Base-by-base conservation (phyloP, 176 grass and related monocot species). In the Metroxylon sagu region DNA sequence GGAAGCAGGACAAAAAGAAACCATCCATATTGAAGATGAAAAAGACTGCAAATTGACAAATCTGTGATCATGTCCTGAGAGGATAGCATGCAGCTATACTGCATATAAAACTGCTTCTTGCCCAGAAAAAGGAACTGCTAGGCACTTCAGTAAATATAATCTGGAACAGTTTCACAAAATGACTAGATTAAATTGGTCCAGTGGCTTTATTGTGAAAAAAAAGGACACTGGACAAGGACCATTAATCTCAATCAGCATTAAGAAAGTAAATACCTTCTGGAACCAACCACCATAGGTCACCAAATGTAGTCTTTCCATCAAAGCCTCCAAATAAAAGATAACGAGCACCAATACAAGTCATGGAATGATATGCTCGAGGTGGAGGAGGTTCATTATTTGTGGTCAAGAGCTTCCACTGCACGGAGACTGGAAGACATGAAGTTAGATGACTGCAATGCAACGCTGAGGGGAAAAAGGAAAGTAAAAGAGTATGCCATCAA, bases 291-390 rank as follows among this genome's bases (percentile, higher is more conserved):
- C 92, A 96, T 54, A 96, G 72, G 77, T 96, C 92, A 5, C 83
- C 83, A 73, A 96, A 96, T 1, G 92, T 90, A 55, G 80, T 88
- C 68, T 96, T 96, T 57, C 92, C 92, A 76, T 96, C 92, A 80
- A 96, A 96, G 50, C 92, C 92, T 66, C 92, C 92, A 88, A 96
- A 96, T 66, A 96, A 77, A 77, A 96, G 83, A 81, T 87, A 90
- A 29, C 75, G 80, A 74, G 80, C 57, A 48, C 83, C 83, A 68
- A 90, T 67, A 43, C 74, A 85, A 80, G 65, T 90, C 83, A 96
- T 90, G 65, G 92, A 96, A 53, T 96, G 92, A 74, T 96, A 96
- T 67, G 92, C 86, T 30, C 92, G 83, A 69, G 87, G 74, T 65
- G 71, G 77, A 14, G 87, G 92, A 21, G 83, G 92, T 53, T 85